Percentiles rank a stretch among this genome's conserved stretches.
Conservation (phyloP, 257 asterid genomes). For the Plantago elongata region DNA sequence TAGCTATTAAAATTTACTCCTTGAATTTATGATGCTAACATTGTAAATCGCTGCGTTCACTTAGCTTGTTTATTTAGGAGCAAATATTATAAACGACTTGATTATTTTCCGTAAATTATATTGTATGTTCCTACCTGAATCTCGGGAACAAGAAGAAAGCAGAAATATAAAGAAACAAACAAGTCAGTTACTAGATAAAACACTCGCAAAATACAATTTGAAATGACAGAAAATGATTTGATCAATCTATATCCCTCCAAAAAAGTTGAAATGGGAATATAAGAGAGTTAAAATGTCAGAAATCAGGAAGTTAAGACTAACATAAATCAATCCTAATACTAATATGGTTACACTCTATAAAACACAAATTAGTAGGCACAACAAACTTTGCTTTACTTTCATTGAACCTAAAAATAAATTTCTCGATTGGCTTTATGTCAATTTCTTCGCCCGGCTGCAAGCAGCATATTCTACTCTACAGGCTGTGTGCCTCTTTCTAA, state of each 20-base stretch:
- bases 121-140: too few species aligned
- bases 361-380: constrained; percentile 23
- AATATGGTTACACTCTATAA: constrained; percentile 12
- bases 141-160: too few species aligned
- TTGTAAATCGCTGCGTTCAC: too few species aligned
- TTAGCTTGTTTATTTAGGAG: too few species aligned
- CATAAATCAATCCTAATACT: constrained; percentile 7
- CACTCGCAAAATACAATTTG: too few species aligned
- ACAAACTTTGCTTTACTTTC: constrained; percentile 16
- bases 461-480: constrained; percentile 17
- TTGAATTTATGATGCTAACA: too few species aligned
- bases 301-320: constrained; percentile 2
- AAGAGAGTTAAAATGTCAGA: background rate
- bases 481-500: background rate
- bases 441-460: constrained; percentile 9
- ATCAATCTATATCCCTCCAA: background rate
- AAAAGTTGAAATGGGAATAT: background rate
- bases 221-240: too few species aligned
- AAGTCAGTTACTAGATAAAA: too few species aligned
- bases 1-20: too few species aligned
- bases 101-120: too few species aligned
- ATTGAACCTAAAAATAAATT: constrained; percentile 19
- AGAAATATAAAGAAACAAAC: too few species aligned
- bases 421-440: constrained; percentile 6
- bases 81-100: too few species aligned